Base-by-base conservation (phyloP, 495 filamentous ascomycete species). In the Podospora bellae-mahoneyi region DNA sequence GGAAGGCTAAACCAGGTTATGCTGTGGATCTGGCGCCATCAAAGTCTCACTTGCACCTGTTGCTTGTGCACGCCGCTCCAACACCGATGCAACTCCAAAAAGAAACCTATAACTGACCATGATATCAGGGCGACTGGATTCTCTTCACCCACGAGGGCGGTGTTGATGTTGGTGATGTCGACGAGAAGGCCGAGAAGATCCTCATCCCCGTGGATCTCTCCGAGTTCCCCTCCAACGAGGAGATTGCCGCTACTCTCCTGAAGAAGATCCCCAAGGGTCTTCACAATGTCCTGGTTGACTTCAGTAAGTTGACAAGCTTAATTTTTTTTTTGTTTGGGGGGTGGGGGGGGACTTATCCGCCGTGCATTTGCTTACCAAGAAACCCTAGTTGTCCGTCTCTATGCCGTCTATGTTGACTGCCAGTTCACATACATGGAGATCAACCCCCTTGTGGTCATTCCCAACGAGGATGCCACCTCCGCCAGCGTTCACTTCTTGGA, bases 361-460 rank as follows among this genome's bases (percentile, higher is more conserved):
- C 0, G 6, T 48, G 19, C 66, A 62, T 69, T 64, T 34, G 26
- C 65, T 19, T 60, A 54, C 66, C 54, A 66, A 61, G n/a, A 9
- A 19, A 16, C 26, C 23, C 7, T 44, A 77, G 75, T 80, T 70
- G 73, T 74, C n/a, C 78, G 78, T 39, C 87, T 94, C 57, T 97
- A 97, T 77, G 94, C 93, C 76, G 95, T 99, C 84, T 99, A 98
- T 75, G 95, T 99, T 65, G 95, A 99, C 86, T 96, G 92, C 90
- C 95, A 99, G 83, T 99, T 99, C 87, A 98, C 95, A 76, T 98
- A 98, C 84, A 93, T 99, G 69, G 95, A 99, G 83, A 99, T 99
- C 86, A 99, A 99, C 86, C 95, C 95, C 64, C 83, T 99, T 68
- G 95, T 99, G 65, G 95, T 97, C 75, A 94, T 99, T 74, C 95